phyloP scores from a whole-genome alignment of 2,329 filamentous ascomycete species.

The Nigrospora osmanthi region DNA sequence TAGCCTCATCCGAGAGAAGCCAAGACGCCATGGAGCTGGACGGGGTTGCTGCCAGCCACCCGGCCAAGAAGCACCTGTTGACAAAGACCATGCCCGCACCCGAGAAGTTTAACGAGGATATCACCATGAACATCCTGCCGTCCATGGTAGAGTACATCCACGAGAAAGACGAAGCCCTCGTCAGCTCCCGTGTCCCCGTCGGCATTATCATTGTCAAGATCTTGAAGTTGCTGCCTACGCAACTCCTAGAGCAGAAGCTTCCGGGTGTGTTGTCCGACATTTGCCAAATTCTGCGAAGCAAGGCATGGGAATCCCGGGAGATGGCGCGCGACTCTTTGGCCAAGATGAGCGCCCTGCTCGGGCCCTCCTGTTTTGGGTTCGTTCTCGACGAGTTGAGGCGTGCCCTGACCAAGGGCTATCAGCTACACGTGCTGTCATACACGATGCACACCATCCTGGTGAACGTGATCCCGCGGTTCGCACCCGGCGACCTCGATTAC shows the following conservation, averaged over 20 bases:
- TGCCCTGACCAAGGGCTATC: slow-evolving; percentile 78
- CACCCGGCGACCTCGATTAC: slow-evolving; percentile 82
- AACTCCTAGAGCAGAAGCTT: slow-evolving; percentile 65
- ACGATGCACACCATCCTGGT: slow-evolving; percentile 90
- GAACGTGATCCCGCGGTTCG: slow-evolving; percentile 61
- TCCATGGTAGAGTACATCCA: slow-evolving; percentile 79
- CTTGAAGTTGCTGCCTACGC: slow-evolving; percentile 67
- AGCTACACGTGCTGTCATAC: slow-evolving; percentile 90
- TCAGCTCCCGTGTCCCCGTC: slow-evolving; percentile 86
- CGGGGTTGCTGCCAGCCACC: slow-evolving; percentile 11
- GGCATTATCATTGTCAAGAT: slow-evolving; percentile 86
- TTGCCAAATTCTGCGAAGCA: slow-evolving; percentile 85
- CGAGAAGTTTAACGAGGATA: slow-evolving; percentile 62
- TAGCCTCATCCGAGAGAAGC: slow-evolving; percentile 34
- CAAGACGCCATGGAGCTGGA: slow-evolving; percentile 36
- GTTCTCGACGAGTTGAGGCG: slow-evolving; percentile 85
- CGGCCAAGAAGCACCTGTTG: slow-evolving; percentile 34
- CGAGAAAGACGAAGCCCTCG: slow-evolving; percentile 88
- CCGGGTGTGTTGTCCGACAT: slow-evolving; percentile 85
- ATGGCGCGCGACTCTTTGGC: slow-evolving; percentile 83
- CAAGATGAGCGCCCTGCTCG: slow-evolving; percentile 74
- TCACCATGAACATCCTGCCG: slow-evolving; percentile 69
- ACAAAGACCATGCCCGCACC: slow-evolving; percentile 57
- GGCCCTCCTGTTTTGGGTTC: slow-evolving; percentile 79
- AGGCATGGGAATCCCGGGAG: slow-evolving; percentile 80